Evolutionary conservation across 208 protist genomes (phyloP).

Genomic region (Leishmania amazonensis): DNA sequence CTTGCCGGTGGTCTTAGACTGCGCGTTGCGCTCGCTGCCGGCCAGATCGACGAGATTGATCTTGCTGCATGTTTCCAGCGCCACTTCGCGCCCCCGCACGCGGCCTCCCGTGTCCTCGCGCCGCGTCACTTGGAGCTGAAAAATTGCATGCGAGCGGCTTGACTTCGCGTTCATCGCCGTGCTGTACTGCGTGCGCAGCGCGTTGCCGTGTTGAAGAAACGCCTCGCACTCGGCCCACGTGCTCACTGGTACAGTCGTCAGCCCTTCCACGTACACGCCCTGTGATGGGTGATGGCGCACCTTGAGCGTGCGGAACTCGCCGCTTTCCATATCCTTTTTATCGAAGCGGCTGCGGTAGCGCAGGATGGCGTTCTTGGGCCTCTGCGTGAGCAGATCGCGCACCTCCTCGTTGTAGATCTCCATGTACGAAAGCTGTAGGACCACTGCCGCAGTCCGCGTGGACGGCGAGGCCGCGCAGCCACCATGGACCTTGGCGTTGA

Average conservation of each 20-base stretch:
- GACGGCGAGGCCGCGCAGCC: neutral
- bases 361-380: constrained; percentile 56
- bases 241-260: constrained; percentile 75
- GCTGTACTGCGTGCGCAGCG: constrained; percentile 59
- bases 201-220: constrained; percentile 70
- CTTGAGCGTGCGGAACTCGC: constrained; percentile 61
- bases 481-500: constrained; percentile 8
- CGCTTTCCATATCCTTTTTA: constrained; percentile 46
- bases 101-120: constrained; percentile 46
- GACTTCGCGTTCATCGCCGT: constrained; percentile 93
- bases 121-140: constrained; percentile 87
- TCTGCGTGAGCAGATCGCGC: constrained; percentile 73
- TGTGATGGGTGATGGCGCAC: constrained; percentile 69
- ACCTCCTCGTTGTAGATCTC: constrained; percentile 92
- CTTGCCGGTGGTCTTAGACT: constrained; percentile 39
- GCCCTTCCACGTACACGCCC: constrained; percentile 77
- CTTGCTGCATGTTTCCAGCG: constrained; percentile 48
- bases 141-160: constrained; percentile 96
- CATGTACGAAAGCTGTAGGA: constrained; percentile 77
- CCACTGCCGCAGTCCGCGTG: neutral
- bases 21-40: constrained; percentile 60
- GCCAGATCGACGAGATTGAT: constrained; percentile 87
- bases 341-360: constrained; percentile 68
- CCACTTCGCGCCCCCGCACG: constrained; percentile 76
- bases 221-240: constrained; percentile 67